Percentiles rank a stretch among this genome's conserved stretches.
Conservation (phyloP, 2,329 filamentous ascomycete species). For the Colletotrichum gigasporum region DNA sequence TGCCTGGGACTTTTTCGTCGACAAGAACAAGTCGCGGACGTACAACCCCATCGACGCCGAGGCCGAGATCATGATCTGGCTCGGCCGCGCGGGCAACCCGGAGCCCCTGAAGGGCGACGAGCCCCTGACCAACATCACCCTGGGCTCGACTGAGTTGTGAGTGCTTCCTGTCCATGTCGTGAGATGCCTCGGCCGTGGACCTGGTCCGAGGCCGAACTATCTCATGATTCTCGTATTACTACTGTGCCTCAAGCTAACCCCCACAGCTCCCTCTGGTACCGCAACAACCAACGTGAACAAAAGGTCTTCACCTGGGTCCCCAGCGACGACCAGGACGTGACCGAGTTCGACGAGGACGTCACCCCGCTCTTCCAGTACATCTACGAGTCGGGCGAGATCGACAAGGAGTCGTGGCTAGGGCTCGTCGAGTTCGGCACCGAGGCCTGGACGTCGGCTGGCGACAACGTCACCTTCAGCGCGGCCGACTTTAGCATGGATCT, state of each 20-base stretch:
- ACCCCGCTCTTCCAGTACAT: constrained; percentile 43
- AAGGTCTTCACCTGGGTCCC: constrained; percentile 42
- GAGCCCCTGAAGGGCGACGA: constrained; percentile 38
- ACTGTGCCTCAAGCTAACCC: background rate
- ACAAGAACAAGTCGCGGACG: constrained; percentile 37
- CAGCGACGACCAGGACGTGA: constrained; percentile 34
- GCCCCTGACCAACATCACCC: constrained; percentile 36
- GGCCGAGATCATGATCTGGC: constrained; percentile 46
- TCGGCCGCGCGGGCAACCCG: constrained; percentile 39
- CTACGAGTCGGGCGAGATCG: constrained; percentile 39
- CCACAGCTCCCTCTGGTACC: constrained; percentile 39
- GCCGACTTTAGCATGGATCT: constrained; percentile 38
- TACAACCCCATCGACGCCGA: constrained; percentile 38
- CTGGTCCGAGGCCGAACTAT: background rate
- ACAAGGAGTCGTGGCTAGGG: constrained; percentile 38
- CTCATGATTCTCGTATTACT: background rate
- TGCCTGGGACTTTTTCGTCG: constrained; percentile 44
- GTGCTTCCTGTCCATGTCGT: no score
- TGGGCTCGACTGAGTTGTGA: constrained; percentile 41
- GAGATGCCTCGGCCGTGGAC: background rate
- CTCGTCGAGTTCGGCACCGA: constrained; percentile 44
- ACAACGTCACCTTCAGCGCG: constrained; percentile 43
- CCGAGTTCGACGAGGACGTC: constrained; percentile 40
- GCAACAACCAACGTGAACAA: constrained; percentile 40
- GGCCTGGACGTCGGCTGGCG: constrained; percentile 37